Conservation (phyloP, 768 basidiomycete species). For the Lactarius hatsudake region DNA sequence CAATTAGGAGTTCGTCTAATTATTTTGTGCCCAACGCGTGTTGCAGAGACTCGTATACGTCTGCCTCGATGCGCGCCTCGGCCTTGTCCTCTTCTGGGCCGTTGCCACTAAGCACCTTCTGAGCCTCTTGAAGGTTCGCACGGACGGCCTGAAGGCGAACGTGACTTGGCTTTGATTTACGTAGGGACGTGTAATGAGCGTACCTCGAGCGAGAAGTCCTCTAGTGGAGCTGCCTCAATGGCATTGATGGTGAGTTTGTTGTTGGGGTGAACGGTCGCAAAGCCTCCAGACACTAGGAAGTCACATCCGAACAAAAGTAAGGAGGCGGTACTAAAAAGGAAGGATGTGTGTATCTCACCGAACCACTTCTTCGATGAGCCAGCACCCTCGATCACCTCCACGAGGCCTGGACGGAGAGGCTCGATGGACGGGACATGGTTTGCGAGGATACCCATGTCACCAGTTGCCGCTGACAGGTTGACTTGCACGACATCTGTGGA, state of each 20-base stretch:
- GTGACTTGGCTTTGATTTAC: not conserved
- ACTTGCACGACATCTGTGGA: constrained; percentile 94
- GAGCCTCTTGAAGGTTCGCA: constrained; percentile 83
- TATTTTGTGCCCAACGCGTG: constrained; percentile 64
- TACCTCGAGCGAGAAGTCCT: constrained; percentile 89
- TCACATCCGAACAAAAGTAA: constrained; percentile 4
- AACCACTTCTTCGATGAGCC: constrained; percentile 92
- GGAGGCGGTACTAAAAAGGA: not conserved
- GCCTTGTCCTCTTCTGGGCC: constrained; percentile 92
- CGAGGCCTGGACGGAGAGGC: constrained; percentile 86
- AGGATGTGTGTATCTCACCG: constrained; percentile 52
- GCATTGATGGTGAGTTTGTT: constrained; percentile 97
- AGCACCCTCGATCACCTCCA: constrained; percentile 88
- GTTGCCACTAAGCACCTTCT: constrained; percentile 73
- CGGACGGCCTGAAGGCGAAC: constrained; percentile 69
- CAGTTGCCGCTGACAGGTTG: constrained; percentile 88
- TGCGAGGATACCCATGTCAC: constrained; percentile 99
- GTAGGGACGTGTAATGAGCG: constrained; percentile 28
- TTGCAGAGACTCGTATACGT: constrained; percentile 95
- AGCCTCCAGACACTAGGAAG: constrained; percentile 82
- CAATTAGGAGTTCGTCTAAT: constrained; percentile 19
- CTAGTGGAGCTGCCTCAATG: constrained; percentile 91
- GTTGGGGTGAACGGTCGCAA: constrained; percentile 96
- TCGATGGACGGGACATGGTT: constrained; percentile 99
- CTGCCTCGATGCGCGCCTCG: constrained; percentile 91